These are phyloP conservation scores for Saturnispora gosingensis DNA, from an alignment of 805 yeast genomes.

Conservation along the genomic window DNA sequence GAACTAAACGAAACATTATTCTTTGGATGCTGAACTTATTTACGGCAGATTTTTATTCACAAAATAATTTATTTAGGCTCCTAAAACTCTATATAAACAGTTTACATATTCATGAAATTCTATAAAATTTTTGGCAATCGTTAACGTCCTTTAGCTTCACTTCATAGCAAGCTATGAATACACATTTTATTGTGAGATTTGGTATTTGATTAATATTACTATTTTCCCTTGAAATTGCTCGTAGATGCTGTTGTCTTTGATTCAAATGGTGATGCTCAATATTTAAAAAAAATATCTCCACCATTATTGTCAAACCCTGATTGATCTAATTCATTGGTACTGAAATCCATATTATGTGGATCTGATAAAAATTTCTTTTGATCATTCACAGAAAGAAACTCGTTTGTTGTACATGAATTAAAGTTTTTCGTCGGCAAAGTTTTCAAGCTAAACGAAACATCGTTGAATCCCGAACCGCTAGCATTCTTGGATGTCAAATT, in stretches of 20 bases:
- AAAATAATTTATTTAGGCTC: not conserved
- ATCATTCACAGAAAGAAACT: not conserved
- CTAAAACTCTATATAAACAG: not conserved
- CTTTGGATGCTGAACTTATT: not conserved
- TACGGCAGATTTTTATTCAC: not conserved
- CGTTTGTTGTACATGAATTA: not conserved
- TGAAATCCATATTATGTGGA: not conserved
- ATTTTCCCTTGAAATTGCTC: not conserved
- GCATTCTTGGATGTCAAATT: not conserved
- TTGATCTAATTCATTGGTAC: not conserved
- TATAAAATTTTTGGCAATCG: not conserved
- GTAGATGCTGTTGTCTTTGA: not conserved
- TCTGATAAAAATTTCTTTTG: not conserved
- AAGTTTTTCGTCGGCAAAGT: not conserved
- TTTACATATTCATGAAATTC: not conserved
- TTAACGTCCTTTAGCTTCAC: not conserved
- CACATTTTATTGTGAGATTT: not conserved
- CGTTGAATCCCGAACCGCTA: not conserved
- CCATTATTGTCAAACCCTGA: not conserved
- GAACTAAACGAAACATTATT: too few relatives aligned
- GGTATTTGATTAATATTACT: not conserved
- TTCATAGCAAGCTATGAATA: not conserved
- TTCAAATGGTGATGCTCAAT: not conserved
- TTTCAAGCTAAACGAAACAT: not conserved
- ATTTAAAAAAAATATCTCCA: not conserved